These are phyloP conservation scores for Cordia subcordata DNA, from an alignment of 257 asterid genomes.

Conservation along the genomic window DNA sequence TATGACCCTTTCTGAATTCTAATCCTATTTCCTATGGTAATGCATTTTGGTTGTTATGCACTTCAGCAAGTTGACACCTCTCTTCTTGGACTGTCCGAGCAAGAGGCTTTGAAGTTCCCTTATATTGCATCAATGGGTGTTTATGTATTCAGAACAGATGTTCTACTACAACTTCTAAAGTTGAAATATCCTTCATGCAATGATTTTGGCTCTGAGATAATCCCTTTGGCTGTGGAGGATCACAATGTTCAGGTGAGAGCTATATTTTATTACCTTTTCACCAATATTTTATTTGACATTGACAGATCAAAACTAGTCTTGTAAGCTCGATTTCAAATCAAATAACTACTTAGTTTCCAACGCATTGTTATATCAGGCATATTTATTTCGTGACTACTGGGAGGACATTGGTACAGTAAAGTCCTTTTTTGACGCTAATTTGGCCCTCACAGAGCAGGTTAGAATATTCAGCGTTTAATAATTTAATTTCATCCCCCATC, in stretches of 20 bases:
- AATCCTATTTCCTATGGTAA: constrained; percentile 5
- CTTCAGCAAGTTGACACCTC: constrained; percentile 89
- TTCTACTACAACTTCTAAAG: constrained; percentile 58
- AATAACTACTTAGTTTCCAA: constrained; percentile 2
- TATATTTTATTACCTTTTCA: not conserved
- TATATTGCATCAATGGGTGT: constrained; percentile 99
- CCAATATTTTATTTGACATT: too few species aligned
- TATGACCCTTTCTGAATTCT: not conserved
- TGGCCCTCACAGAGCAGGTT: constrained; percentile 93
- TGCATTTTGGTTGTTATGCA: constrained; percentile 13
- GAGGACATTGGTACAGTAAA: constrained; percentile 93
- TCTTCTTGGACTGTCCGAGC: constrained; percentile 64
- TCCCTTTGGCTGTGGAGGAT: constrained; percentile 84
- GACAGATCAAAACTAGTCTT: too few species aligned
- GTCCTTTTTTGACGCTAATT: constrained; percentile 90
- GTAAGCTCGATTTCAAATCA: too few species aligned
- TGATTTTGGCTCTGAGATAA: constrained; percentile 96
- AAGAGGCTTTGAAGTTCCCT: constrained; percentile 54
- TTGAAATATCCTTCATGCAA: constrained; percentile 67
- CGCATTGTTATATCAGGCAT: constrained; percentile 49
- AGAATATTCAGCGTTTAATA: not conserved
- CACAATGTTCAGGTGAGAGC: constrained; percentile 76
- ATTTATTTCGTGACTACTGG: constrained; percentile 83
- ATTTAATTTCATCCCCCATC: too few species aligned
- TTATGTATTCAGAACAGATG: constrained; percentile 77